phyloP scores from a whole-genome alignment of 2,329 filamentous ascomycete genomes.

The Alternaria brassicicola region DNA sequence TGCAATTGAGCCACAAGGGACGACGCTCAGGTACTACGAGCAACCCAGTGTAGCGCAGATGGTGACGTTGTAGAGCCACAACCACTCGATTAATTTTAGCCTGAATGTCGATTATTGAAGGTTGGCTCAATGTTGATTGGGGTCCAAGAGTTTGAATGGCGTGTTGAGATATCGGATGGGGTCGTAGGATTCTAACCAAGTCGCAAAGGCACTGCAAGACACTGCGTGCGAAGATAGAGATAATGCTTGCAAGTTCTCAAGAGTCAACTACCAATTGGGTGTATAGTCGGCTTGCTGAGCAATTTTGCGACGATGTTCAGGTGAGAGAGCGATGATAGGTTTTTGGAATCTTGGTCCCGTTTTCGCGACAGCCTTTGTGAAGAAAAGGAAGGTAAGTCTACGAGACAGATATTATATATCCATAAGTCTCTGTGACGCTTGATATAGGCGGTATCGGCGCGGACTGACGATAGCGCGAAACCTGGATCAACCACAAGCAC shows the following conservation, averaged over 20 bases:
- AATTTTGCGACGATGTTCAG: conserved; percentile 1
- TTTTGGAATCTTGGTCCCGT: conserved; percentile 1
- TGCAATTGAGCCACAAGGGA: not conserved
- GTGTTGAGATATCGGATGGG: not conserved
- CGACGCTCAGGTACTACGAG: not conserved
- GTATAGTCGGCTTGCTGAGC: not conserved
- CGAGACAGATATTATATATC: not conserved
- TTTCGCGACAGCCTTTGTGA: not conserved
- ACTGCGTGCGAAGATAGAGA: not conserved
- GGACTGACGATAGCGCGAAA: not conserved
- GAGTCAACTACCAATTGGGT: not conserved
- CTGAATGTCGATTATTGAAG: not conserved
- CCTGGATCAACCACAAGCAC: not conserved
- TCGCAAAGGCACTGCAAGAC: not conserved
- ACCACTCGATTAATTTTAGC: not conserved
- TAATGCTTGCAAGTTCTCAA: not conserved
- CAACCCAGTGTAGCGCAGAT: not conserved
- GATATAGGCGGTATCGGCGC: conserved; percentile 5
- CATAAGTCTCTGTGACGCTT: not conserved
- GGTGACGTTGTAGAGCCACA: not conserved
- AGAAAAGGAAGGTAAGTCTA: not conserved
- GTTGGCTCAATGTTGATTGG: not conserved
- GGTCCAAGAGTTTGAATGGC: not conserved
- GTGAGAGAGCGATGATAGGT: conserved; percentile 10
- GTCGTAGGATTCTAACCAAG: not conserved